Evolutionary conservation across 1,139 yeast species (phyloP), one percentile per base, ranked within the genome.

Genomic region (Lodderomyces orthopsilosis): DNA sequence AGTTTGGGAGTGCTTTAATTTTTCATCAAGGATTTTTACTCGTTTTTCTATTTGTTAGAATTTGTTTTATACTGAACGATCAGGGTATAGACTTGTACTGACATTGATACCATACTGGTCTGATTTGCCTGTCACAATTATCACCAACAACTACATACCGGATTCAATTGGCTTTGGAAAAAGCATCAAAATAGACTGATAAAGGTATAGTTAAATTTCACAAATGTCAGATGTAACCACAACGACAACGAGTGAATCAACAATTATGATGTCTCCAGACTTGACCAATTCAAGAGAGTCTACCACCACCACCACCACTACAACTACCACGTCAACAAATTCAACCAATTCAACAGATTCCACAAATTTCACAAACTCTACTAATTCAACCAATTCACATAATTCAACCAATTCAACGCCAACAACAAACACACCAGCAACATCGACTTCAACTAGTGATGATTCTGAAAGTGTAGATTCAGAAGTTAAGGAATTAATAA

Each of bases 161-260:
- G n/a, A n/a, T n/a, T n/a, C 7, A 21, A 21, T 21, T 21, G 23
- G 8, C 23, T 21, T 21, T 5, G 8, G 23, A 21, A 21, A 21
- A 21, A 21, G 23, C 23, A 8, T 21, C 8, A 21, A 21, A 21
- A 21, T 21, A 21, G 23, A 21, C 5, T 21, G 7, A 21, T 6
- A 21, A 6, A 21, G 23, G 8, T 8, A 21, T 21, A 21, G 23
- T 21, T 21, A 6, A 5, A 6, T 21, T 21, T 6, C 5, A 24
- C 34, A 15, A 52, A 35, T 51, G 54, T 30, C 63, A 51, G 21
- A 45, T 51, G 30, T 30, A 30, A 30, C 15, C 19, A 30, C 34
- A 30, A 30, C 34, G n/a, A 30, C 67, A 55, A 18, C 66, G 51
- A 37, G 51, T 53, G 33, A 46, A 49, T 37, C 54, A 51, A 22